Percentiles rank a stretch among this genome's conserved stretches.
phyloP scores from a whole-genome alignment of 2,329 filamentous ascomycete genomes.

The Myriangium duriaei region DNA sequence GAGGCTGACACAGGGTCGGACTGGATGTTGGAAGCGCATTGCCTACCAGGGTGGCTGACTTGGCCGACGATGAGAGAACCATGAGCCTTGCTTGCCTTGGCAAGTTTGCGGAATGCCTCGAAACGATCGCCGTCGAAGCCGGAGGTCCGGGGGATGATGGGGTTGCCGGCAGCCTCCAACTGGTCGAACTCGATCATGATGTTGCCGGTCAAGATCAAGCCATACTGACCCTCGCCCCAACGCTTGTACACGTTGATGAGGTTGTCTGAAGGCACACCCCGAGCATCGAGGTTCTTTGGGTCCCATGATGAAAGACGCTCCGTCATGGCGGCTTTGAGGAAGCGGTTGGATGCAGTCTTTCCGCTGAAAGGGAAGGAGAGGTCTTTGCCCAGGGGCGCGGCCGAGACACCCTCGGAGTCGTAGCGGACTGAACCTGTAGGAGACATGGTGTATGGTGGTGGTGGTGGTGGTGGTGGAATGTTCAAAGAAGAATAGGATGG shows the following conservation, averaged over 20 bases:
- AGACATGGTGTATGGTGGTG: conserved; percentile 19
- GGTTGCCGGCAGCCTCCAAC: conserved; percentile 44
- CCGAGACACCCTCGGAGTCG: conserved; percentile 28
- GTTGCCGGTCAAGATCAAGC: conserved; percentile 50
- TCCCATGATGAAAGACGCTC: conserved; percentile 52
- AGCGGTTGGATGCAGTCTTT: conserved; percentile 49
- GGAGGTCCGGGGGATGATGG: conserved; percentile 44
- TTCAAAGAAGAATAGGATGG: background rate
- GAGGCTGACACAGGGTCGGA: conserved; percentile 39
- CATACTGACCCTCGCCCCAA: conserved; percentile 48
- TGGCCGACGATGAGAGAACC: conserved; percentile 49
- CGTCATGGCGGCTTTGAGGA: conserved; percentile 56
- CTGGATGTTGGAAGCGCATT: conserved; percentile 36
- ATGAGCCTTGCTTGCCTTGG: conserved; percentile 41
- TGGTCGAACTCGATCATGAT: conserved; percentile 51
- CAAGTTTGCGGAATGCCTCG: conserved; percentile 45
- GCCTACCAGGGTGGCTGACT: conserved; percentile 50
- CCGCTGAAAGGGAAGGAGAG: conserved; percentile 36
- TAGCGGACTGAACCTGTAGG: conserved; percentile 26
- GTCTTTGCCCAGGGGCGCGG: conserved; percentile 30
- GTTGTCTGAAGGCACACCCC: conserved; percentile 42
- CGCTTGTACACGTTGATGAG: conserved; percentile 45
- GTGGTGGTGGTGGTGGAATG: background rate
- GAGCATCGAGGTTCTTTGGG: conserved; percentile 36
- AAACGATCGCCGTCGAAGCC: conserved; percentile 46